A percentile compares a stretch with the other conserved stretches of the same genome.
Conservation (phyloP, 1,284 basidiomycete species). For the Amylostereum areolatum region DNA sequence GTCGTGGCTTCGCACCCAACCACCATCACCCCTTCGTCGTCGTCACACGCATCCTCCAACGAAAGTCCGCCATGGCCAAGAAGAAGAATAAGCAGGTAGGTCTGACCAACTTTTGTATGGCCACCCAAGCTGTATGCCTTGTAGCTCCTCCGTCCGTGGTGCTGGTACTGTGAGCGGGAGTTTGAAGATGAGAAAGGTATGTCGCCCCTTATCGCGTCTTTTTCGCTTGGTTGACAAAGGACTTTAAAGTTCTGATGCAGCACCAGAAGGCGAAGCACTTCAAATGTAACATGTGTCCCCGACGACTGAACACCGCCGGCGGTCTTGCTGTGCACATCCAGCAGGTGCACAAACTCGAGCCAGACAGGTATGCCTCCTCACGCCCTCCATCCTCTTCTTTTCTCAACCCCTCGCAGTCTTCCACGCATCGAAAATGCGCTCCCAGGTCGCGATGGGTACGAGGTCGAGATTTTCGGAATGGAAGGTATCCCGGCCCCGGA, state of each 20-base stretch:
- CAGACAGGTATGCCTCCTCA: constrained; percentile 72
- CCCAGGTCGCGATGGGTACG: constrained; percentile 94
- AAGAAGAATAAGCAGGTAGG: constrained; percentile 77
- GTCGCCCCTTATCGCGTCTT: constrained; percentile 7
- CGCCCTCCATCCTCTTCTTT: constrained; percentile 7
- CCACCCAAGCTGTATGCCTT: constrained; percentile 1
- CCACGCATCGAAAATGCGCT: constrained; percentile 93
- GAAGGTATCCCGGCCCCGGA: constrained; percentile 95
- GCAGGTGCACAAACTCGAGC: constrained; percentile 97
- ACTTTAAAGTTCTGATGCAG: constrained; percentile 85
- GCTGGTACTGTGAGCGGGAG: constrained; percentile 99
- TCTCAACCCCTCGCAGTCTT: constrained; percentile 34
- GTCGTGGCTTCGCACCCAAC: not conserved
- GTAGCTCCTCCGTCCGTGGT: constrained; percentile 87
- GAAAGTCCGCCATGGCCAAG: constrained; percentile 53
- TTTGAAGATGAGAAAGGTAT: constrained; percentile 96
- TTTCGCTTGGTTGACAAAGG: not conserved
- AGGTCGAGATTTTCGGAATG: constrained; percentile 99
- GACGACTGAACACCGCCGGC: constrained; percentile 94
- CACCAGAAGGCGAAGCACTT: constrained; percentile 99
- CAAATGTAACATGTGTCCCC: constrained; percentile 94
- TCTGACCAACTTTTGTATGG: not conserved
- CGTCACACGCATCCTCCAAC: not conserved
- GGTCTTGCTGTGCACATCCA: constrained; percentile 98
- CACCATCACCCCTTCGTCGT: constrained; percentile 2